Percentiles rank a stretch among this genome's conserved stretches.
phyloP scores from a whole-genome alignment of 176 grass and related monocot species.

The Avena atlantica region DNA sequence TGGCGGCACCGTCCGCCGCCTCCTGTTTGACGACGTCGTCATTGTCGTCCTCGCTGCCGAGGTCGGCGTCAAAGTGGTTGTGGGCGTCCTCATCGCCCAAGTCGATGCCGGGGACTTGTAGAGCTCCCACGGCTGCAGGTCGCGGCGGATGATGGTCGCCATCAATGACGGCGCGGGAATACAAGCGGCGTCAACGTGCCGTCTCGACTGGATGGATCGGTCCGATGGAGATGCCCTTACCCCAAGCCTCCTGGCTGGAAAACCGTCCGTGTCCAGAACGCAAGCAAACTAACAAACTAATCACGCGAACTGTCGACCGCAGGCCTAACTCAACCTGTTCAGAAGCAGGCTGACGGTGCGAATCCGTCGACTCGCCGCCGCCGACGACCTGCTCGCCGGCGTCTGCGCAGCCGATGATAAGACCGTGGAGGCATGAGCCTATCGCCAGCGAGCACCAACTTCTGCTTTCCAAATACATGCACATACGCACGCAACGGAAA shows the following conservation, averaged over 20 bases:
- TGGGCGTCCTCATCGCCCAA: too few relatives aligned
- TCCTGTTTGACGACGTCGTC: too few relatives aligned
- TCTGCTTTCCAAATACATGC: background rate
- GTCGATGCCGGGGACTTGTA: too few relatives aligned
- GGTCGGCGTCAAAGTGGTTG: too few relatives aligned
- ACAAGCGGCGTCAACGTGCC: too few relatives aligned
- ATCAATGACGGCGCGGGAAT: too few relatives aligned
- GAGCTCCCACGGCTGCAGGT: too few relatives aligned
- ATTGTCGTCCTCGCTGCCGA: too few relatives aligned
- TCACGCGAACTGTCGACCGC: background rate
- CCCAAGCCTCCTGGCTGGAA: background rate
- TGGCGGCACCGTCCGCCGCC: too few relatives aligned
- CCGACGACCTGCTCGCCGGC: background rate
- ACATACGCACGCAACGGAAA: slow-evolving; percentile 13
- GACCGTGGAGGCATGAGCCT: background rate
- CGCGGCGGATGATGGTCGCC: too few relatives aligned
- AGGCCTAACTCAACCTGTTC: background rate
- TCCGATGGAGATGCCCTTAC: too few relatives aligned
- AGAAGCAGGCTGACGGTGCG: background rate
- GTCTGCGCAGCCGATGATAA: background rate
- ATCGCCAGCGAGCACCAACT: background rate
- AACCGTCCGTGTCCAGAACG: background rate
- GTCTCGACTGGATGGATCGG: too few relatives aligned
- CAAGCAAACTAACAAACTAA: background rate
- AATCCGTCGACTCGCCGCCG: background rate